A percentile compares a stretch with the other conserved stretches of the same genome.
phyloP scores from a whole-genome alignment of 495 filamentous ascomycete species.

The Talaromyces trachyspermus region DNA sequence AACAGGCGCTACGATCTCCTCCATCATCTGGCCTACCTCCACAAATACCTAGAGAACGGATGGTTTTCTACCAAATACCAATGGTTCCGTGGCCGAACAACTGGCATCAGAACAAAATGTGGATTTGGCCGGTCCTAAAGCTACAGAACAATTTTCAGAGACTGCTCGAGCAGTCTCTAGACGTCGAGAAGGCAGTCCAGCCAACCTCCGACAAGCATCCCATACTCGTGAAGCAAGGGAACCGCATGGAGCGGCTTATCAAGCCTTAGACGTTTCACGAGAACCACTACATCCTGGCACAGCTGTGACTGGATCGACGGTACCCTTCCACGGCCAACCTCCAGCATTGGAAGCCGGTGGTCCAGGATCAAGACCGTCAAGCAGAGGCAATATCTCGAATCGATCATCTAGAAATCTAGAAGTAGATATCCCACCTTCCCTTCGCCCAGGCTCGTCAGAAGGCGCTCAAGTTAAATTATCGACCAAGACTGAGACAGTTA shows the following conservation, averaged over 20 bases:
- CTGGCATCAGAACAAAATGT: background rate
- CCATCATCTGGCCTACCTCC: constrained; percentile 9
- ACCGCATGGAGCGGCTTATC: constrained; percentile 13
- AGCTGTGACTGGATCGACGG: background rate
- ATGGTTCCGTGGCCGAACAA: background rate
- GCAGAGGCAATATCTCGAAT: constrained; percentile 11
- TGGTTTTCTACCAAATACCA: background rate
- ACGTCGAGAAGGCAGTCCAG: constrained; percentile 3
- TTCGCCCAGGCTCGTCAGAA: constrained; percentile 16
- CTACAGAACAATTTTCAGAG: background rate
- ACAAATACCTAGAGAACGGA: background rate
- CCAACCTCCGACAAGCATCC: constrained; percentile 15
- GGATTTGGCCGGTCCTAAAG: background rate
- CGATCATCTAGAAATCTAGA: constrained; percentile 7
- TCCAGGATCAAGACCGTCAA: constrained; percentile 1
- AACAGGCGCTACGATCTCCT: constrained; percentile 37
- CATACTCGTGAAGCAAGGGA: constrained; percentile 25
- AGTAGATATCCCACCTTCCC: constrained; percentile 16
- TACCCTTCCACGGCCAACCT: background rate
- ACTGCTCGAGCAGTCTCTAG: background rate
- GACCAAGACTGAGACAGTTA: background rate
- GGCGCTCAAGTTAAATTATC: background rate
- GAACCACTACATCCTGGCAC: constrained; percentile 3
- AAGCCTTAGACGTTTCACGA: background rate
- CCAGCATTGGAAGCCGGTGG: background rate